Evolutionary conservation across 352 stramenopile genomes (phyloP), one percentile per base, ranked within the genome.

Genomic region (Thraustotheca clavata): DNA sequence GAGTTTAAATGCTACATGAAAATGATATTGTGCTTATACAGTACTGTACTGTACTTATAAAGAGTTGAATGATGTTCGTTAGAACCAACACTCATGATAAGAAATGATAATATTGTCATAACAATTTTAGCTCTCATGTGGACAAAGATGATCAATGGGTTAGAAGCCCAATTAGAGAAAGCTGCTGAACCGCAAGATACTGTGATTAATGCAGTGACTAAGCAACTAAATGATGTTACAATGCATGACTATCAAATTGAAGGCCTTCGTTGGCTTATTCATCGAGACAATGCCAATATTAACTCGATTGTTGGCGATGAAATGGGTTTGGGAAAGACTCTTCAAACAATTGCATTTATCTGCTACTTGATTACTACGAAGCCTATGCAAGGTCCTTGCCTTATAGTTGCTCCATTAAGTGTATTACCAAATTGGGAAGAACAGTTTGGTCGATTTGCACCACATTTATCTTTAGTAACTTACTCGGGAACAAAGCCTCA

Each of bases 381-480:
- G 12, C 1, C n/a, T 20, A 1, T 27, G 3, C n/a, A 41, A 12
- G 39, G 34, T 46, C 62, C 68, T 33, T 88, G 73, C 46, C 49
- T 94, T 24, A 68, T 94, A 32, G 76, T 88, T 20, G 82, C 80
- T 7, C 84, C 84, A 36, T 62, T 94, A 41, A 91, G 80, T 60
- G 83, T 91, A n/a, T 62, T 94, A 40, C 79, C 79, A 32, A 91
- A 89, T 61, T 94, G 84, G 84, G 79, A 87, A 67, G 79, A 91
- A 60, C 81, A 94, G 69, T 86, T 90, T 60, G 71, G 73, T 43
- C 74, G 73, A 14, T 92, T 86, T 48, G 83, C 83, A 1, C 77
- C 83, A 2, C 78, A 67, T 14, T 77, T 89, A 57, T 49, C 80
- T 61, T 24, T 80, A 11, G 38, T 72, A 60, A 80, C 87, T 72